Evolutionary conservation across 2,329 filamentous ascomycete genomes (phyloP).

Genomic region (Paracorniculantispora psalliotae): DNA sequence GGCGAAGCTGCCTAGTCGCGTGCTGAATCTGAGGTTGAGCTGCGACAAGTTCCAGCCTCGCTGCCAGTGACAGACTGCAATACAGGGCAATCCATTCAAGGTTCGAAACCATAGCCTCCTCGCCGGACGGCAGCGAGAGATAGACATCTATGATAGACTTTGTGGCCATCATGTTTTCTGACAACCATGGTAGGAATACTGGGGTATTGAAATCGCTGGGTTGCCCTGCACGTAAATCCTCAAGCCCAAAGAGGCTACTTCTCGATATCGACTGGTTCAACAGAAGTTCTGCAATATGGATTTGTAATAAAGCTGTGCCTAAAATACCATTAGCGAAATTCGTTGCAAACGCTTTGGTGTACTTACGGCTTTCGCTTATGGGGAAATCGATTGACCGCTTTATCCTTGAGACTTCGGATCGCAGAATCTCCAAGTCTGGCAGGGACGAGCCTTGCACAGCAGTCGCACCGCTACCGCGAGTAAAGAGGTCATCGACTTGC

Average conservation of each 20-base stretch:
- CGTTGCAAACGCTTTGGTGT: accelerated
- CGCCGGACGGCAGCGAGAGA: slow-evolving; percentile 23
- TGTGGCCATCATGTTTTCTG: slow-evolving; percentile 26
- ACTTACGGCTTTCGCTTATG: slow-evolving; percentile 28
- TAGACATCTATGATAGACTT: slow-evolving; percentile 26
- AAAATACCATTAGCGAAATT: neutral
- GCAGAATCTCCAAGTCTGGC: slow-evolving; percentile 16
- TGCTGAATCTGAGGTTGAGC: slow-evolving; percentile 21
- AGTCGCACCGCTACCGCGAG: neutral
- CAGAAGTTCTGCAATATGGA: slow-evolving; percentile 26
- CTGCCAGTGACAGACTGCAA: slow-evolving; percentile 25
- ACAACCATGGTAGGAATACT: slow-evolving; percentile 24
- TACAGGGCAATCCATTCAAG: slow-evolving; percentile 29
- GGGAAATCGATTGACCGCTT: slow-evolving; percentile 24
- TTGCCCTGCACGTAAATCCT: slow-evolving; percentile 16
- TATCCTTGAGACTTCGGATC: slow-evolving; percentile 17
- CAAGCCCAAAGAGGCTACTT: slow-evolving; percentile 22
- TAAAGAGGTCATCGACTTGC: slow-evolving; percentile 25
- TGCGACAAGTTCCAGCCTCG: slow-evolving; percentile 27
- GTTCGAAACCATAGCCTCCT: slow-evolving; percentile 26
- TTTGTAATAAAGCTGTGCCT: slow-evolving; percentile 25
- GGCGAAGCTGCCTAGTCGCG: slow-evolving; percentile 24
- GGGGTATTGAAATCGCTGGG: neutral
- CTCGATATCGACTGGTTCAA: slow-evolving; percentile 26
- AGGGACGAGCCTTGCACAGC: neutral